phyloP scores from a whole-genome alignment of 352 stramenopile genomes.

The Peronospora destructor region DNA sequence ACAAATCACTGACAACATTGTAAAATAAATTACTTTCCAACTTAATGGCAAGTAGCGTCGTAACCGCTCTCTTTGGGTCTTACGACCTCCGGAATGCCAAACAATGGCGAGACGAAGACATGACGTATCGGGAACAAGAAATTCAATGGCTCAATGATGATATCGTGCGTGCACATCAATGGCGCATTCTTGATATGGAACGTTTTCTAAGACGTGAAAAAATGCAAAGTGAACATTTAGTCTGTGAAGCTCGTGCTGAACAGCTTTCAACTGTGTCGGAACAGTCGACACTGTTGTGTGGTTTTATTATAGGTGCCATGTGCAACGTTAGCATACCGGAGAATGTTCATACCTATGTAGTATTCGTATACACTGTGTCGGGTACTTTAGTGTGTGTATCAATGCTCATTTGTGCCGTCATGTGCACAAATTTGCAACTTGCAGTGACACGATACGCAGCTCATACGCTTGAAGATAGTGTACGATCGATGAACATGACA shows the following conservation, averaged over 20 bases:
- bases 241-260: constrained; percentile 58
- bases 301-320: constrained; percentile 68
- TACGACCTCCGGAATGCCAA: constrained; percentile 73
- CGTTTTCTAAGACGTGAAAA: constrained; percentile 55
- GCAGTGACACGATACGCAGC: constrained; percentile 60
- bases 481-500: constrained; percentile 38
- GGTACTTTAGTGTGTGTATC: constrained; percentile 47
- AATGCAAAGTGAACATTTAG: constrained; percentile 53
- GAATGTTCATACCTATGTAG: constrained; percentile 20
- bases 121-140: constrained; percentile 56
- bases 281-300: constrained; percentile 54
- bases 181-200: constrained; percentile 61
- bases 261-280: constrained; percentile 67
- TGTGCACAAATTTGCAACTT: constrained; percentile 59
- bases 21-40: not conserved
- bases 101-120: constrained; percentile 71
- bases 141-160: constrained; percentile 77
- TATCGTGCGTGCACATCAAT: constrained; percentile 58
- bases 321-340: constrained; percentile 47
- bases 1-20: no score
- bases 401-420: constrained; percentile 54
- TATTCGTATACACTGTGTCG: constrained; percentile 45
- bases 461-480: constrained; percentile 44
- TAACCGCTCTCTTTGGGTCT: constrained; percentile 68
- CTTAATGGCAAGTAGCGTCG: constrained; percentile 41